Conservation (phyloP, 129 eudicot species). For the Erigeron canadensis region DNA sequence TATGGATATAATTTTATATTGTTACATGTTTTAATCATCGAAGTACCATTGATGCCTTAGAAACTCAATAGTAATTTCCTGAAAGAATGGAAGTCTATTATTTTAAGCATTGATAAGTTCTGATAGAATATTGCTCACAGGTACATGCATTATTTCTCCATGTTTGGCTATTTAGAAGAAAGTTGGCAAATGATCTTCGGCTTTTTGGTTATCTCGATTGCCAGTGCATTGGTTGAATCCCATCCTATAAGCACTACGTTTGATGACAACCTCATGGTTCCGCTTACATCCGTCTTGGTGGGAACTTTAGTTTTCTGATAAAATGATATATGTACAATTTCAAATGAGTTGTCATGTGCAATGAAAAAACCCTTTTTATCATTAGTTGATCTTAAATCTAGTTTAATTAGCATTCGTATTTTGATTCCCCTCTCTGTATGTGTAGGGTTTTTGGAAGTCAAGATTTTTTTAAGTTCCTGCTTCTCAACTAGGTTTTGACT, state of each 20-base stretch:
- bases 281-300: conserved; percentile 61
- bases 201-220: conserved; percentile 66
- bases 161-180: conserved; percentile 70
- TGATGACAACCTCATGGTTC: conserved; percentile 90
- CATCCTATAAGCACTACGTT: conserved; percentile 81
- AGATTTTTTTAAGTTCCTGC: neutral
- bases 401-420: neutral
- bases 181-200: conserved; percentile 64
- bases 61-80: neutral
- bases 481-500: neutral
- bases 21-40: neutral
- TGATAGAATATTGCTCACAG: conserved; percentile 42
- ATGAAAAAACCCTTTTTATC: neutral
- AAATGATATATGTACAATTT: neutral
- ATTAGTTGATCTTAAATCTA: neutral
- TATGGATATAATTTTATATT: neutral
- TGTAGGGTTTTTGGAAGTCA: neutral
- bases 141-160: conserved; percentile 80
- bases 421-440: neutral
- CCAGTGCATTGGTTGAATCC: conserved; percentile 78
- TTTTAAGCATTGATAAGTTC: conserved; percentile 7
- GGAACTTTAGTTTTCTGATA: conserved; percentile 54
- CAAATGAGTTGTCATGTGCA: conserved; percentile 12
- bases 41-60: neutral
- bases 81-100: neutral